These are phyloP conservation scores for Penicillium sp. DNA, from an alignment of 2,329 filamentous ascomycete species.

Conservation along the genomic window DNA sequence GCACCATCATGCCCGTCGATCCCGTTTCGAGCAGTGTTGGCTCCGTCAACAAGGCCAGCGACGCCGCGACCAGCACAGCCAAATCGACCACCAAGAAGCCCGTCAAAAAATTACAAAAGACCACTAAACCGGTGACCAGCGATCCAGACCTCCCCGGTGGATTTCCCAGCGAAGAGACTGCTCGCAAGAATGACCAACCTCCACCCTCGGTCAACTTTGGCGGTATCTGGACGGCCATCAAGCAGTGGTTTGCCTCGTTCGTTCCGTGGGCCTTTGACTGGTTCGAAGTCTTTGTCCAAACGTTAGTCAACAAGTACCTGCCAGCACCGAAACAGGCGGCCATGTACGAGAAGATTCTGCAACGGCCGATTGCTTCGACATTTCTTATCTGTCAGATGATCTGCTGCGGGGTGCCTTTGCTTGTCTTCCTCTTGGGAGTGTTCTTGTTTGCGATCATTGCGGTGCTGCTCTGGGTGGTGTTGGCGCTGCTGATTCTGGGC, in stretches of 20 bases:
- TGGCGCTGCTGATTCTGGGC: conserved; percentile 28
- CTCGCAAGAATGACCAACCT: conserved; percentile 12
- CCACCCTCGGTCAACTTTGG: conserved; percentile 15
- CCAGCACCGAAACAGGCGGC: conserved; percentile 23
- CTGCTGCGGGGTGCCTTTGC: conserved; percentile 30
- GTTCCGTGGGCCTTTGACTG: conserved; percentile 23
- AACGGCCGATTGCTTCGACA: conserved; percentile 27
- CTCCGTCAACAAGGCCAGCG: conserved; percentile 15
- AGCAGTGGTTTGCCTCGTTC: conserved; percentile 14
- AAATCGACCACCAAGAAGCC: conserved; percentile 11
- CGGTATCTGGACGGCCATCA: conserved; percentile 13
- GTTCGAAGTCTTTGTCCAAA: conserved; percentile 22
- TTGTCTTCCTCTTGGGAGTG: conserved; percentile 29
- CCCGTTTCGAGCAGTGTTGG: conserved; percentile 18
- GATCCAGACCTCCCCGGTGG: conserved; percentile 22
- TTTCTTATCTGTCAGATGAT: conserved; percentile 30
- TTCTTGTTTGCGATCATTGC: conserved; percentile 30
- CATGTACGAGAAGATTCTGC: conserved; percentile 25
- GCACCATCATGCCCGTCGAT: conserved; percentile 22
- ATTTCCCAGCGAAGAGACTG: conserved; percentile 21
- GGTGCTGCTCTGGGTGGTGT: conserved; percentile 25
- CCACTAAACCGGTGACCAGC: conserved; percentile 13
- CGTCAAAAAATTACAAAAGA: conserved; percentile 11
- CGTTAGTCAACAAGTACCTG: conserved; percentile 21
- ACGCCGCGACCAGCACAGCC: conserved; percentile 12